Conservation (phyloP, 169 alveolate genomes). For the Fabrea salina region DNA sequence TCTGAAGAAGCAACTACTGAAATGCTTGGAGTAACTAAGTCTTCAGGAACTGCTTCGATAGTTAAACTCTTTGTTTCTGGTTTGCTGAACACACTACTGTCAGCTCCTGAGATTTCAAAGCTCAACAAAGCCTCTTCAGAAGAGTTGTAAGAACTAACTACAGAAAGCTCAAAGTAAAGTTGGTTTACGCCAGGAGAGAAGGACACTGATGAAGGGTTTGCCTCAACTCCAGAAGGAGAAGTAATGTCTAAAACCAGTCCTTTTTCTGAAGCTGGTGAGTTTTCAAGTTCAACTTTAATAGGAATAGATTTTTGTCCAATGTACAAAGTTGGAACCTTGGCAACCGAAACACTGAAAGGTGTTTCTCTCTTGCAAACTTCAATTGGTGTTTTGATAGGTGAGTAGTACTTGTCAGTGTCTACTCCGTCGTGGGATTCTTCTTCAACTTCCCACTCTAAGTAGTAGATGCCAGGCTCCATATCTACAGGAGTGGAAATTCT, state of each 20-base stretch:
- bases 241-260: neutral
- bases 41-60: neutral
- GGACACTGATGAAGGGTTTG: neutral
- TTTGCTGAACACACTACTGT: neutral
- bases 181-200: neutral
- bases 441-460: neutral
- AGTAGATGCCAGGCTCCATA: neutral
- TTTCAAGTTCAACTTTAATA: neutral
- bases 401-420: neutral
- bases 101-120: neutral
- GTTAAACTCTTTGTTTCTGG: neutral
- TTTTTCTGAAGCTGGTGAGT: neutral
- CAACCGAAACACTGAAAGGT: neutral
- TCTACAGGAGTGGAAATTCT: neutral
- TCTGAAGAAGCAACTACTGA: neutral
- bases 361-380: neutral
- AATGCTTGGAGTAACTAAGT: neutral
- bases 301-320: neutral
- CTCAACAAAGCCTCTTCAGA: neutral
- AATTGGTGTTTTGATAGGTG: neutral
- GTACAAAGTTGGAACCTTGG: neutral
- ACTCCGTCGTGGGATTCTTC: neutral
- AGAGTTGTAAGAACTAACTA: neutral
- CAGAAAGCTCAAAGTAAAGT: neutral
- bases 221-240: neutral